These are phyloP conservation scores for Sporothrix protearum DNA, from an alignment of 2,329 filamentous ascomycete genomes.

Conservation along the genomic window DNA sequence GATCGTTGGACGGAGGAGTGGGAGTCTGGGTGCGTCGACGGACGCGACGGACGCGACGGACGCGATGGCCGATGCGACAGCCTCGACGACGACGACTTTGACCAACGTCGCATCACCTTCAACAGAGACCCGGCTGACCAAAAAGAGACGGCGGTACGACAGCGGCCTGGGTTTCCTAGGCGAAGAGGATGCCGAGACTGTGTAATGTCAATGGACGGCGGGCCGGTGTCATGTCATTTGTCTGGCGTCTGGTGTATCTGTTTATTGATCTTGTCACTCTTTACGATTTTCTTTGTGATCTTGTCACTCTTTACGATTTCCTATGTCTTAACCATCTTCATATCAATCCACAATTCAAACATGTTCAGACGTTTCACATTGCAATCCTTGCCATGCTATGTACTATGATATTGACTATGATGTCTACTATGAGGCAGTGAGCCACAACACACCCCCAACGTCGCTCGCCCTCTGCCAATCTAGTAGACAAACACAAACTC, in stretches of 20 bases:
- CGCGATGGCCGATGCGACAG: neutral
- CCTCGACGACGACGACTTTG: neutral
- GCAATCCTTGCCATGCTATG: too few relatives aligned
- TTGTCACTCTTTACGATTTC: neutral
- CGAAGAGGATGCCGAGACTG: constrained; percentile 41
- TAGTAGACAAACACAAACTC: constrained; percentile 29
- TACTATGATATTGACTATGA: too few relatives aligned
- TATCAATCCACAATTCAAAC: too few relatives aligned
- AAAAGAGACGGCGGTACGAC: constrained; percentile 49
- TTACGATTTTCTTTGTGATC: neutral
- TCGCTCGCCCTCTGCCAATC: neutral
- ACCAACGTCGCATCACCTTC: neutral
- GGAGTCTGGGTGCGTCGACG: neutral
- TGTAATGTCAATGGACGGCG: neutral
- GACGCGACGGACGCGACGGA: neutral
- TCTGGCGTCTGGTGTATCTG: neutral
- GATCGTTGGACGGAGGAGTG: neutral
- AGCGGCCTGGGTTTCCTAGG: constrained; percentile 55
- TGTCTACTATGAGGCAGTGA: neutral
- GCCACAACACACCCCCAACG: neutral
- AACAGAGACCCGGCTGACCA: constrained; percentile 26
- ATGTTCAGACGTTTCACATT: too few relatives aligned
- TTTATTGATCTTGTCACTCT: neutral
- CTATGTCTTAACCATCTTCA: neutral
- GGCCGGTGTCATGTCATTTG: neutral